phyloP scores from a whole-genome alignment of 2,329 filamentous ascomycete genomes.

The Xylaria sp. region DNA sequence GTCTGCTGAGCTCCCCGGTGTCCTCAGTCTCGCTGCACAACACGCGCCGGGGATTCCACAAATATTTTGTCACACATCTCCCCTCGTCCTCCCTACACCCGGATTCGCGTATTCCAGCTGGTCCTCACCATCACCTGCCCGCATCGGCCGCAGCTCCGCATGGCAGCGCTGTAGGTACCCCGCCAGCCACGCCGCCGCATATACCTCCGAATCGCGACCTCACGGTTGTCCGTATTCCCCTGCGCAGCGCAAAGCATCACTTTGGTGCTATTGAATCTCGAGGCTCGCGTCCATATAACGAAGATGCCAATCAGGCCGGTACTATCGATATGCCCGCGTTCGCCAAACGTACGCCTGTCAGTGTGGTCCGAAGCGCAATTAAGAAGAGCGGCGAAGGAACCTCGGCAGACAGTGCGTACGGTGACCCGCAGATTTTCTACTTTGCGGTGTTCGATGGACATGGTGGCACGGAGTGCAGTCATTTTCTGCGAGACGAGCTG shows the following conservation, averaged over 20 bases:
- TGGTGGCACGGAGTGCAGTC: constrained; percentile 81
- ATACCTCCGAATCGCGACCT: constrained; percentile 65
- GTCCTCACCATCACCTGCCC: constrained; percentile 78
- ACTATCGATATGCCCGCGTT: constrained; percentile 92
- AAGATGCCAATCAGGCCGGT: constrained; percentile 90
- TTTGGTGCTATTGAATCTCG: constrained; percentile 76
- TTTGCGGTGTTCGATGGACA: constrained; percentile 97
- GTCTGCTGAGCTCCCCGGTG: background rate
- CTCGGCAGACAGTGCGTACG: constrained; percentile 68
- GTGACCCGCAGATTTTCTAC: constrained; percentile 95
- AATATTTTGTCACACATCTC: constrained; percentile 95
- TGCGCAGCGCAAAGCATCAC: constrained; percentile 92
- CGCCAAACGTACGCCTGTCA: constrained; percentile 72
- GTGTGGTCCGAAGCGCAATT: constrained; percentile 42
- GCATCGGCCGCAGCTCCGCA: constrained; percentile 80
- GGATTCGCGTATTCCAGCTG: constrained; percentile 61
- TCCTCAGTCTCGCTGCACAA: constrained; percentile 10
- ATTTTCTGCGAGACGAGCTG: constrained; percentile 76
- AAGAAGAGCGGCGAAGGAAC: constrained; percentile 55
- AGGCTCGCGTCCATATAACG: constrained; percentile 82
- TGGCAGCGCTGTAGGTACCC: constrained; percentile 47
- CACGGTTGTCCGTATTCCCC: constrained; percentile 89
- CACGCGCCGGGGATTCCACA: constrained; percentile 64
- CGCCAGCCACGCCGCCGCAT: constrained; percentile 55
- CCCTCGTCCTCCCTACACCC: constrained; percentile 90